phyloP scores from a whole-genome alignment of 805 yeast species.

The Sugiyamaella mastotermitis region DNA sequence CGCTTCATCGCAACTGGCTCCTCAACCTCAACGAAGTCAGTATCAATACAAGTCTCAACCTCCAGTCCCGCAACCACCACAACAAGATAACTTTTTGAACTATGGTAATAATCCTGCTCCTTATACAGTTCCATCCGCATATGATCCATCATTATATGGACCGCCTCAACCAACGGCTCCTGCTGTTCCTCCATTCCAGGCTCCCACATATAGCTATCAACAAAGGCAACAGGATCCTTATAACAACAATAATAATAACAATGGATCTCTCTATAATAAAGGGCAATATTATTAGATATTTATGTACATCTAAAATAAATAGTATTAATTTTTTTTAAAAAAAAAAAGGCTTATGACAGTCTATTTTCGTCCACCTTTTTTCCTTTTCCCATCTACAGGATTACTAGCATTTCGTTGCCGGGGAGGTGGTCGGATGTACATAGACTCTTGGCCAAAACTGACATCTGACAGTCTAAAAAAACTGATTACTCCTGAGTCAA shows the following conservation, averaged over 20 bases:
- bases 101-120: conserved; percentile 8
- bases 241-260: no score
- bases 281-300: no score
- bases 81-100: conserved; percentile 1
- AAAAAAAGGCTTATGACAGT: no score
- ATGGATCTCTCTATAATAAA: no score
- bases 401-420: neutral
- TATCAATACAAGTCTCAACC: neutral
- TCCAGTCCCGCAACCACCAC: conserved; percentile 2
- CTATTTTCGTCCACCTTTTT: no score
- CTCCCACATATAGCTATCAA: conserved; percentile 15
- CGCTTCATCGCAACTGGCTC: conserved; percentile 10
- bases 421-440: conserved; percentile 10
- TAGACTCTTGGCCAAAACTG: conserved; percentile 16
- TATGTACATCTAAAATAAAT: no score
- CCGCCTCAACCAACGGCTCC: conserved; percentile 9
- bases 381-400: no score
- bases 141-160: conserved; percentile 43
- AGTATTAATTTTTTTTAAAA: no score
- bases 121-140: conserved; percentile 35
- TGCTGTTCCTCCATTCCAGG: conserved; percentile 4
- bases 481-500: conserved; percentile 58
- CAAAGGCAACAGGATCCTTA: conserved; percentile 2
- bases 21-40: no score
- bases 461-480: conserved; percentile 16